Evolutionary conservation across 208 protist species (phyloP), one percentile per base, ranked within the genome.

Genomic region (Acanthamoeba lenticulata): DNA sequence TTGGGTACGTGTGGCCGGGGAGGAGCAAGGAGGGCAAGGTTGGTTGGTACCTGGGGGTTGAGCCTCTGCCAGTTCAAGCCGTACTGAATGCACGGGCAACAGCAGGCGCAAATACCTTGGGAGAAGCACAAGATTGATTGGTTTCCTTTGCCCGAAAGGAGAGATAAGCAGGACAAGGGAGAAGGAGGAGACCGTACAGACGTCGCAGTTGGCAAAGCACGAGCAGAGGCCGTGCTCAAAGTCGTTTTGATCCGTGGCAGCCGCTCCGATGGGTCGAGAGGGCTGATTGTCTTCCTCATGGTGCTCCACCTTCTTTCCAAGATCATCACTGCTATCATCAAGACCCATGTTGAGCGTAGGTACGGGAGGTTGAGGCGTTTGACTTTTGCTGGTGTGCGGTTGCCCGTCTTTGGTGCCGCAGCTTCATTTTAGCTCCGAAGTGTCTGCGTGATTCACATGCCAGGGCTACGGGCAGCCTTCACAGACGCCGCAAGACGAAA

Each of bases 301-400:
- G 65, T 74, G 15, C 17, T 5, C 5, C 29, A 40, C 15, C 11
- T 74, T 27, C 65, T 74, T 74, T 27, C 55, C 55, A 29, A 19
- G 27, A 32, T 29, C 6, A 29, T 74, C 65, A 24, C 40, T 32
- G 34, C 65, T 74, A 3, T 74, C 65, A 40, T 74, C 65, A 13
- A 74, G 32, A 74, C 65, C 65, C 65, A 74, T 74, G 24, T 65
- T 62, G n/a, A n/a, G n/a, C n/a, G n/a, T n/a, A n/a, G n/a, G n/a
- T n/a, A n/a, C n/a, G n/a, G n/a, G n/a, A n/a, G n/a, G n/a, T n/a
- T n/a, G n/a, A n/a, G n/a, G n/a, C n/a, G n/a, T n/a, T n/a, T n/a
- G n/a, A n/a, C n/a, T n/a, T n/a, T n/a, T n/a, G n/a, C n/a, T n/a
- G n/a, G n/a, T n/a, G n/a, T n/a, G n/a, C n/a, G n/a, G n/a, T n/a